A percentile compares a stretch with the other conserved stretches of the same genome.
Conservation (phyloP, 2,329 filamentous ascomycete genomes). For the Acarospora socialis region DNA sequence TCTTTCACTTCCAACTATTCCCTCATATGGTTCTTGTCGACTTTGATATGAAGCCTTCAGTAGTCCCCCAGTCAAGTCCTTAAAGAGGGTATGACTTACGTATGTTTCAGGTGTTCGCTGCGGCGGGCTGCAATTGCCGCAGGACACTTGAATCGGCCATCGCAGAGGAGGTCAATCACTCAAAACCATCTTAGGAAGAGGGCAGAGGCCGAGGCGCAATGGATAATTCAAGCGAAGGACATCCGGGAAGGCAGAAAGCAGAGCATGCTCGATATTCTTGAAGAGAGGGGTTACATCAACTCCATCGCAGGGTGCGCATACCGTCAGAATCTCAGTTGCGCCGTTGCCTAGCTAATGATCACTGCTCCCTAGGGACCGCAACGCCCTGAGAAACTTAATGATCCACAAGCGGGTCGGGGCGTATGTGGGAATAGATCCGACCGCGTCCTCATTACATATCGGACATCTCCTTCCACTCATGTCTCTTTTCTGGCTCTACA, state of each 20-base stretch:
- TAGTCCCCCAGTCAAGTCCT: too few relatives aligned
- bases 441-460: conserved; percentile 35
- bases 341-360: conserved; percentile 7
- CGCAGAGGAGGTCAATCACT: conserved; percentile 9
- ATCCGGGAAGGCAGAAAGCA: conserved; percentile 27
- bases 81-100: too few relatives aligned
- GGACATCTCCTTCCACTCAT: conserved; percentile 38
- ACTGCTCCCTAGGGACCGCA: conserved; percentile 22
- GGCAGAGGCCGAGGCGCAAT: conserved; percentile 10
- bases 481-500: conserved; percentile 35
- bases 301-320: conserved; percentile 30
- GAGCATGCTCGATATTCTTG: conserved; percentile 29
- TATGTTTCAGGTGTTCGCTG: too few relatives aligned
- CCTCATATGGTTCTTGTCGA: too few relatives aligned
- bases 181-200: conserved; percentile 5
- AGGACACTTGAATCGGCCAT: too few relatives aligned
- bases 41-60: too few relatives aligned
- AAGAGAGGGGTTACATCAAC: conserved; percentile 32
- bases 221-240: conserved; percentile 9
- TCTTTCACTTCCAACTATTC: too few relatives aligned
- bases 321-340: background rate
- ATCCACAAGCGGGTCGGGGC: conserved; percentile 32
- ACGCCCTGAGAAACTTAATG: conserved; percentile 29
- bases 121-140: too few relatives aligned
- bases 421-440: conserved; percentile 36